phyloP scores from a whole-genome alignment of 805 yeast species.

The Barnettozyma wickerhamii region DNA sequence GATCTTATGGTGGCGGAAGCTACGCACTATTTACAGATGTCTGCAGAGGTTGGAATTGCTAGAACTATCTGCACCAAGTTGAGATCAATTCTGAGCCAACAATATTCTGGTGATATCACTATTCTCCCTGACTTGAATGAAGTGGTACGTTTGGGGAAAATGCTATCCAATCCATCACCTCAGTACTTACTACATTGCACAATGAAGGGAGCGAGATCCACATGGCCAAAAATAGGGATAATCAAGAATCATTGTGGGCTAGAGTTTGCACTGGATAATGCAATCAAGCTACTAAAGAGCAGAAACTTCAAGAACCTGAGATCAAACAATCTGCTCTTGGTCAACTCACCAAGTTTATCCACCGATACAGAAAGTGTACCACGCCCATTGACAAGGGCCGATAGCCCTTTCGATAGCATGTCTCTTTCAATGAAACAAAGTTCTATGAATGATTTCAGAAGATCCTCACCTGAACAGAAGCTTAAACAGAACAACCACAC shows the following conservation, averaged over 20 bases:
- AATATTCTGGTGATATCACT: slow-evolving; percentile 91
- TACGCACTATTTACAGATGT: slow-evolving; percentile 69
- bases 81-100: slow-evolving; percentile 74
- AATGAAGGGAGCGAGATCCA: slow-evolving; percentile 81
- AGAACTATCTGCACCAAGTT: slow-evolving; percentile 69
- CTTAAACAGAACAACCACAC: slow-evolving; percentile 12
- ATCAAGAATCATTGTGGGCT: slow-evolving; percentile 87
- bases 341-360: slow-evolving; percentile 20
- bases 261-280: slow-evolving; percentile 80
- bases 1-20: slow-evolving; percentile 64
- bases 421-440: slow-evolving; percentile 4
- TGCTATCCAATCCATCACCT: slow-evolving; percentile 79
- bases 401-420: background rate
- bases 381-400: background rate
- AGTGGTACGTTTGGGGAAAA: slow-evolving; percentile 49
- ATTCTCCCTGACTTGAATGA: slow-evolving; percentile 73
- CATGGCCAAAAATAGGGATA: slow-evolving; percentile 89
- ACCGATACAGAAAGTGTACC: background rate
- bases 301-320: slow-evolving; percentile 43
- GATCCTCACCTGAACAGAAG: background rate
- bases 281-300: slow-evolving; percentile 65
- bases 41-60: slow-evolving; percentile 72
- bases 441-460: slow-evolving; percentile 7
- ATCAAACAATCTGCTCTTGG: slow-evolving; percentile 16
- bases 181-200: slow-evolving; percentile 67